Evolutionary conservation across 257 asterid species (phyloP).

Genomic region (Verbena officinalis): DNA sequence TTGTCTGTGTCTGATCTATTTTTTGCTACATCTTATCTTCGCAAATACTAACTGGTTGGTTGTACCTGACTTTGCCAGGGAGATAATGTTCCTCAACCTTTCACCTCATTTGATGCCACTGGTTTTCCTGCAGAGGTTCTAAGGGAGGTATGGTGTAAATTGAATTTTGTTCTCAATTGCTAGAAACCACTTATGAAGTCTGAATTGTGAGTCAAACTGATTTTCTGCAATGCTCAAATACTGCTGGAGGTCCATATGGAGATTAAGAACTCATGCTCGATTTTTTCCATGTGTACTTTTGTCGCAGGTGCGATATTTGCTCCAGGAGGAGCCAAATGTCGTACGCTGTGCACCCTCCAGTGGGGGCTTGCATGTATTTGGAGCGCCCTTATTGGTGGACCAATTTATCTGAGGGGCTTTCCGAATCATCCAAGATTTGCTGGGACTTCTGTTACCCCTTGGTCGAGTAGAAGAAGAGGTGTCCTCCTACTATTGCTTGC

Average conservation of each 20-base stretch:
- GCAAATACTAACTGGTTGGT: conserved; percentile 17
- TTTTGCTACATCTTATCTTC: conserved; percentile 15
- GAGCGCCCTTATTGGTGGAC: conserved; percentile 83
- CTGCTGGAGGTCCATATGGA: conserved; percentile 51
- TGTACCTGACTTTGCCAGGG: conserved; percentile 55
- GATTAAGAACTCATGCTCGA: conserved; percentile 52
- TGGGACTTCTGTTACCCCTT: conserved; percentile 79
- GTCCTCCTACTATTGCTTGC: conserved; percentile 82
- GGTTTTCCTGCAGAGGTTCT: conserved; percentile 86
- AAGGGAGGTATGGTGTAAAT: conserved; percentile 72
- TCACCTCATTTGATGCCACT: conserved; percentile 72
- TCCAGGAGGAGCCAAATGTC: conserved; percentile 98
- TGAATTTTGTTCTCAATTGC: conserved; percentile 25
- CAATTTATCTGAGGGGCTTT: conserved; percentile 80
- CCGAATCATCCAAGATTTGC: conserved; percentile 77
- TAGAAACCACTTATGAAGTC: conserved; percentile 30
- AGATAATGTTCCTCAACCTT: conserved; percentile 78
- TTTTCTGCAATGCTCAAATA: conserved; percentile 36
- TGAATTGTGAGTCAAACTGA: conserved; percentile 24
- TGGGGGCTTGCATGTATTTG: conserved; percentile 75
- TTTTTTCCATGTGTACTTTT: conserved; percentile 61
- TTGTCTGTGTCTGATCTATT: conserved; percentile 1
- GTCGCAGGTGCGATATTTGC: conserved; percentile 99
- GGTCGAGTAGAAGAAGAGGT: conserved; percentile 78
- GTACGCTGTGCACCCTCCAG: conserved; percentile 83